Evolutionary conservation across 176 grass and related monocot species (phyloP), one percentile per base, ranked within the genome.

Genomic region (Carex parvula): DNA sequence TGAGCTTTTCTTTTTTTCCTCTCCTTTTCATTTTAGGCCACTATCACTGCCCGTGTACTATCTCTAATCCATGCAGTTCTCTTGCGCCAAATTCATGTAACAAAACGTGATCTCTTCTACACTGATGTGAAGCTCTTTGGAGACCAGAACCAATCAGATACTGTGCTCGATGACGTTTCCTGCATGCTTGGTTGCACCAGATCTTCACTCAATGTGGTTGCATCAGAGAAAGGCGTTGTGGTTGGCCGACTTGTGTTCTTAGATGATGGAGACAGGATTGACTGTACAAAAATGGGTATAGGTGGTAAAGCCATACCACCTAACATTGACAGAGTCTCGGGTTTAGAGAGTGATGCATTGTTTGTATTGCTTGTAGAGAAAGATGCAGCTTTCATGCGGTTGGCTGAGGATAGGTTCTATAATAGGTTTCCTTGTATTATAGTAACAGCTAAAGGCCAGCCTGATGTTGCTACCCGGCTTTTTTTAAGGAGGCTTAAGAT

Each of bases 361-460:
- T 99, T 99, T 88, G 90, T 99, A 75, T 68, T 99, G 50, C 91
- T 99, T 18, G 96, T 99, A 16, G 96, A 99, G 91, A 99, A 99
- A 79, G 96, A 99, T 64, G 96, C 96, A 4, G 96, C 96, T 0
- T 99, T 99, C 81, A 99, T 99, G 96, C 89, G 96, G 3, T 91
- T 99, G 5, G 93, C 93, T 0, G 96, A 99, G 91, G 96, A 99
- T 70, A 73, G 91, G 53, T 99, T 99, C 88, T 99, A 99, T 88
- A 99, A 99, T 84, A 88, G 96, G 42, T 99, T 99, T 84, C 91
- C 96, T 41, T 95, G 93, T 93, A 99, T 99, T 80, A 99, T 99
- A 32, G 83, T 99, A 10, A 99, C 96, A 3, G 96, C 96, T 0
- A 99, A 99, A 87, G 96, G 96, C 18, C 96, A 98, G 77, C 96